phyloP scores from a whole-genome alignment of 441 rosid genomes.

The Bruguiera hainesii region DNA sequence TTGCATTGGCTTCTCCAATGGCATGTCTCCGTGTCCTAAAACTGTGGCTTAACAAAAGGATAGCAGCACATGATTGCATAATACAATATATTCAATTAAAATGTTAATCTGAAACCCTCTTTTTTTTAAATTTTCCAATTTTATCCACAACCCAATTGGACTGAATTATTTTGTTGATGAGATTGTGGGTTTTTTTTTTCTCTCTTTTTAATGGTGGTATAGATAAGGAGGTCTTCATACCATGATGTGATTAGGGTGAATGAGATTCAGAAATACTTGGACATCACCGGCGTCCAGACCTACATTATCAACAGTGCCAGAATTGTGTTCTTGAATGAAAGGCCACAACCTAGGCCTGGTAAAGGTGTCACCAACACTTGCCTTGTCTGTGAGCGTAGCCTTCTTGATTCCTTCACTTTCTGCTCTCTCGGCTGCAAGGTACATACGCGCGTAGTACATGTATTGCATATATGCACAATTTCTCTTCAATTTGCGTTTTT shows the following conservation, averaged over 20 bases:
- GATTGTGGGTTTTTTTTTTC: not conserved
- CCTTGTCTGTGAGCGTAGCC: slow-evolving; percentile 82
- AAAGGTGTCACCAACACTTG: slow-evolving; percentile 93
- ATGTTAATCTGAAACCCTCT: no score
- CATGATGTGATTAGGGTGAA: slow-evolving; percentile 89
- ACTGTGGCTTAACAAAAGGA: not conserved
- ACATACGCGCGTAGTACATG: not conserved
- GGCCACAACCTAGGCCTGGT: slow-evolving; percentile 93
- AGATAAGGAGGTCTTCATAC: slow-evolving; percentile 95
- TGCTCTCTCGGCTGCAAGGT: slow-evolving; percentile 99
- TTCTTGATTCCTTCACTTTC: slow-evolving; percentile 78
- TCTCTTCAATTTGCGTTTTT: no score
- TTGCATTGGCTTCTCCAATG: slow-evolving; percentile 27
- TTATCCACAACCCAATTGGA: no score
- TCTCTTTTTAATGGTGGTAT: not conserved
- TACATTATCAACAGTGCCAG: slow-evolving; percentile 92
- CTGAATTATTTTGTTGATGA: not conserved
- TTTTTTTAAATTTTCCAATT: no score
- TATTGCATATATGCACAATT: no score
- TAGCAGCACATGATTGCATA: no score
- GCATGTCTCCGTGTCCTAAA: slow-evolving; percentile 19
- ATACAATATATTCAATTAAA: no score
- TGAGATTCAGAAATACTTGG: slow-evolving; percentile 80
- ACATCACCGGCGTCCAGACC: slow-evolving; percentile 77
- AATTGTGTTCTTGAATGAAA: slow-evolving; percentile 85